These are phyloP conservation scores for Beta macrorhiza DNA, from an alignment of 179 eudicot genomes.

Conservation along the genomic window DNA sequence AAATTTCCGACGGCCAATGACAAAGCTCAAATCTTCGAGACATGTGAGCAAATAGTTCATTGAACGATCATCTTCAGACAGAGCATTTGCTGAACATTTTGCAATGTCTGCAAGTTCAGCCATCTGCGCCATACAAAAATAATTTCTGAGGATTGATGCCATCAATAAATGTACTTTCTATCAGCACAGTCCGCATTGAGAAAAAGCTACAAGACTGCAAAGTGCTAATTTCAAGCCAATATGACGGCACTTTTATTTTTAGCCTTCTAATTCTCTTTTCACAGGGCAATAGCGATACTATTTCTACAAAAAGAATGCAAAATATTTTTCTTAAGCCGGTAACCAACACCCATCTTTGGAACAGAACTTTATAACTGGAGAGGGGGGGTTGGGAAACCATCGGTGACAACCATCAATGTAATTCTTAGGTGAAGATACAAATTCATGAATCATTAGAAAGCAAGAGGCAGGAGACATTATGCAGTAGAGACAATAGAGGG, in stretches of 20 bases:
- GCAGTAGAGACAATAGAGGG: neutral
- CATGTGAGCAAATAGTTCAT: constrained; percentile 70
- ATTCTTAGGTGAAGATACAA: neutral
- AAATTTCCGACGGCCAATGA: constrained; percentile 71
- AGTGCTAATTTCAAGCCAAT: neutral
- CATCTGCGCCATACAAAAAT: constrained; percentile 54
- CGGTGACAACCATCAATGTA: neutral
- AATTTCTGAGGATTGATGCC: neutral
- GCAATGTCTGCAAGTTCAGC: constrained; percentile 97
- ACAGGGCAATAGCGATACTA: neutral
- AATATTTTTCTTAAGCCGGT: neutral
- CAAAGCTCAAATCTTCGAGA: constrained; percentile 83
- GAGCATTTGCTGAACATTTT: constrained; percentile 80
- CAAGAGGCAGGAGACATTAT: neutral
- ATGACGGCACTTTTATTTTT: neutral
- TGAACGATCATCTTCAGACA: constrained; percentile 79
- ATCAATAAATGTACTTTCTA: neutral
- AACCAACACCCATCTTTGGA: neutral
- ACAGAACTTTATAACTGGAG: neutral
- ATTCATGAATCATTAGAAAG: no score
- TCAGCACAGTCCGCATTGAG: neutral
- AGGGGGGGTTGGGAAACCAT: neutral
- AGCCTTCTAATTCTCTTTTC: neutral
- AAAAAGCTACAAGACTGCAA: neutral
- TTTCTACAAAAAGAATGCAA: neutral